These are phyloP conservation scores for Cochlearia excelsa DNA, from an alignment of 345 rosid genomes.

Conservation along the genomic window DNA sequence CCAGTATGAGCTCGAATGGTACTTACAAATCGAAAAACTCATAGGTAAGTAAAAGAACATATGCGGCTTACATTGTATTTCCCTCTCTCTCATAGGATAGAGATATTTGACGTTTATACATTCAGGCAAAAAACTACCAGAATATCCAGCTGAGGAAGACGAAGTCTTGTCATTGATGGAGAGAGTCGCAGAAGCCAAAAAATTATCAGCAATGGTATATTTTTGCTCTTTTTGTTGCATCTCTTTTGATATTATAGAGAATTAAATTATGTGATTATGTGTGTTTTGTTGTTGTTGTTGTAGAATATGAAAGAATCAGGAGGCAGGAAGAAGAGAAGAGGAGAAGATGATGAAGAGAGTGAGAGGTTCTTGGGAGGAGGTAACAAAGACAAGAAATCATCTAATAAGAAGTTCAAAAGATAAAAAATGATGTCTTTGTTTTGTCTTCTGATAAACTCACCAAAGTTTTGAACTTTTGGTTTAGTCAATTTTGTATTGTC, in stretches of 20 bases:
- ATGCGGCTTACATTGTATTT: no score
- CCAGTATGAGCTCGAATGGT: conserved; percentile 95
- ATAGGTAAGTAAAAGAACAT: conserved; percentile 49
- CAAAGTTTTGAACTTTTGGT: no score
- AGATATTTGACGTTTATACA: conserved; percentile 8
- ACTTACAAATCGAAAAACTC: conserved; percentile 78
- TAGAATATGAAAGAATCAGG: conserved; percentile 63
- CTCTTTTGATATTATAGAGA: neutral
- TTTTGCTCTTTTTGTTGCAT: no score
- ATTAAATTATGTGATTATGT: neutral
- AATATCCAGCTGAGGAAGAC: conserved; percentile 69
- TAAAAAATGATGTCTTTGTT: neutral
- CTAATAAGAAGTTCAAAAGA: conserved; percentile 43
- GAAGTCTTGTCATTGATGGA: conserved; percentile 69
- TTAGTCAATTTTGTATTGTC: no score
- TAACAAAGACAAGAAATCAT: conserved; percentile 40
- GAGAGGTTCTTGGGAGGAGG: conserved; percentile 45
- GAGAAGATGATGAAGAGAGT: conserved; percentile 58
- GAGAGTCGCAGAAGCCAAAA: conserved; percentile 66
- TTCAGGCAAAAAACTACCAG: conserved; percentile 73
- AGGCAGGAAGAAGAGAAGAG: conserved; percentile 46
- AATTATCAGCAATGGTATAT: conserved; percentile 54
- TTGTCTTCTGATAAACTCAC: no score
- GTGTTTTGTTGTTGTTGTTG: conserved; percentile 13
- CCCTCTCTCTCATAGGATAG: neutral